These are phyloP conservation scores for Daldinia bambusicola DNA, from an alignment of 495 filamentous ascomycete genomes.

Conservation along the genomic window DNA sequence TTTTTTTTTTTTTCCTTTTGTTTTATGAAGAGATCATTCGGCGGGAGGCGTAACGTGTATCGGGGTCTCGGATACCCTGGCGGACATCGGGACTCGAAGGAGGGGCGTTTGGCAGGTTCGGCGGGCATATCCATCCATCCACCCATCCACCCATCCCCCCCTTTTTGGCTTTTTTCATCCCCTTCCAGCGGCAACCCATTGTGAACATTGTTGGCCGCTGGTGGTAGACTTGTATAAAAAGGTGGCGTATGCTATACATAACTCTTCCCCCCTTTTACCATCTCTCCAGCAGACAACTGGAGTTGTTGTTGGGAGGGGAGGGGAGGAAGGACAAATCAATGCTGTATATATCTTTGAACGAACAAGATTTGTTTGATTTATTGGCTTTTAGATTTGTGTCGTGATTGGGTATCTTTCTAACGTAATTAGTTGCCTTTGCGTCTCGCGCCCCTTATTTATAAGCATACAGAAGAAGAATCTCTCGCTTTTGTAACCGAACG, in stretches of 20 bases:
- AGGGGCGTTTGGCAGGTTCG: constrained; percentile 4
- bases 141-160: no score
- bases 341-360: constrained; percentile 26
- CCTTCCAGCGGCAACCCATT: background rate
- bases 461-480: background rate
- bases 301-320: background rate
- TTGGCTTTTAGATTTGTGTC: constrained; percentile 11
- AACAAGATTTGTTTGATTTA: background rate
- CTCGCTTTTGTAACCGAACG: constrained; percentile 2
- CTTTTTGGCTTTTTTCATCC: background rate
- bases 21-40: background rate
- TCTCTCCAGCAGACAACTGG: constrained; percentile 21
- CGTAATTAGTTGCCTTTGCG: background rate
- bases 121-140: background rate
- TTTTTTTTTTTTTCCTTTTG: background rate
- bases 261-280: background rate
- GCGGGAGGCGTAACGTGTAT: constrained; percentile 5
- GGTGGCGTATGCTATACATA: background rate
- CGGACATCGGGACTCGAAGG: constrained; percentile 3
- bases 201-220: background rate
- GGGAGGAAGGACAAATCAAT: constrained; percentile 4
- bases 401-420: constrained; percentile 42
- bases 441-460: background rate
- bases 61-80: constrained; percentile 12
- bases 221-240: constrained; percentile 17